These are phyloP conservation scores for Apophysomyces elegans DNA, from an alignment of 371 early-diverging fungal genomes.

Conservation along the genomic window DNA sequence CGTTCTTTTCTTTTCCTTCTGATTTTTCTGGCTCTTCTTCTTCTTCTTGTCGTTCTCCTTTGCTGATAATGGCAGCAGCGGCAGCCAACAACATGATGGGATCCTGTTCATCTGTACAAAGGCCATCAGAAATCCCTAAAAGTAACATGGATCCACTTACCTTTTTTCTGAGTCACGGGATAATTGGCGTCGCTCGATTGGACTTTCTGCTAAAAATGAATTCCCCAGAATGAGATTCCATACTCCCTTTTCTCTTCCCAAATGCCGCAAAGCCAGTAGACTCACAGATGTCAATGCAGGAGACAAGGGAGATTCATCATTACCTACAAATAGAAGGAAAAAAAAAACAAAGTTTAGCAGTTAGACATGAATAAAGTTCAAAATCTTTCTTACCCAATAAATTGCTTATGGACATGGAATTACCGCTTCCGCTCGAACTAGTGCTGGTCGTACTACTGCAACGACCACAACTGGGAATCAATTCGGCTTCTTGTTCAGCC, in stretches of 20 bases:
- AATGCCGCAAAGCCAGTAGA: conserved; percentile 11
- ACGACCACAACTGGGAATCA: conserved; percentile 13
- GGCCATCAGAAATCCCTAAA: neutral
- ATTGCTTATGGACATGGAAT: conserved; percentile 30
- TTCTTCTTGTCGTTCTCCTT: conserved; percentile 22
- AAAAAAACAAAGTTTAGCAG: neutral
- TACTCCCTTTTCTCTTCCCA: neutral
- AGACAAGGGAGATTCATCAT: conserved; percentile 10
- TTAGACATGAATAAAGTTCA: neutral
- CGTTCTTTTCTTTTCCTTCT: conserved; percentile 7
- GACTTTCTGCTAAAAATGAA: conserved; percentile 8
- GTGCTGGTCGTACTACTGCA: conserved; percentile 17
- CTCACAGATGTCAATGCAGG: conserved; percentile 13
- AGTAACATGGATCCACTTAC: neutral
- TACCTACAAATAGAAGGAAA: conserved; percentile 10
- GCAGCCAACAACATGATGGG: conserved; percentile 51
- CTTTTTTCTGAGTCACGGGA: neutral
- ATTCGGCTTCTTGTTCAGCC: neutral
- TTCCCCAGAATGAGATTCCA: conserved; percentile 12
- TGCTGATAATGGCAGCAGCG: conserved; percentile 48
- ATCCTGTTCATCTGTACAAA: conserved; percentile 24
- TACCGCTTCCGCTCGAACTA: conserved; percentile 10
- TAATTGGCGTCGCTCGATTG: conserved; percentile 1
- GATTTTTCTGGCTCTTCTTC: conserved; percentile 1
- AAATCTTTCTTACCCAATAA: conserved; percentile 22